Base-by-base conservation (phyloP, 2,329 filamentous ascomycete species). In the Hypoxylon sp. region DNA sequence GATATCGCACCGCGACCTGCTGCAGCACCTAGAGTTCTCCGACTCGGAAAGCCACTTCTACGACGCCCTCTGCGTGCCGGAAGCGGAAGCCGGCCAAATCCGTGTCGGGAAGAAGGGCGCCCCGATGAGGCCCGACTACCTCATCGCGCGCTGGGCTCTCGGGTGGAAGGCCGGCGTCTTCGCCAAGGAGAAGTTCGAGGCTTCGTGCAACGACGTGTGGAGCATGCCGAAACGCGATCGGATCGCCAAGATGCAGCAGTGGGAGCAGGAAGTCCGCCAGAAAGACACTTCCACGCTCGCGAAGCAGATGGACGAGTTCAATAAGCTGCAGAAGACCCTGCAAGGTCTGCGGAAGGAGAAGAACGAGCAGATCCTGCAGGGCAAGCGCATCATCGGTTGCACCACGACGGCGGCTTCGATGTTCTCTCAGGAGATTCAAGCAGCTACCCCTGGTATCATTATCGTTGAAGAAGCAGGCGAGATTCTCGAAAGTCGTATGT, bases 391-490 rank as follows among this genome's bases (percentile, higher is more conserved):
- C 11, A 88, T 93, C 44, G 89, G 82, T 0, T 91, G 88, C 65
- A 93, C 91, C 0, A 93, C 90, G 0, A 93, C 88, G 0, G 89
- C 80, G 0, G 89, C 89, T 0, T 88, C 91, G 0, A 92, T 82
- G 75, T 84, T 90, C 52, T 76, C 80, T 0, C 75, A 82, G 0
- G 78, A 85, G 1, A 81, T 93, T 7, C 81, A 81, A 4, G 78
- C 81, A 0, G 84, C 84, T 0, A 74, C 77, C 0, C 87, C 89
- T 0, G 86, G 87, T 1, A 79, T 91, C 2, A 75, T 92, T 1
- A 71, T 93, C 0, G 85, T 91, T 0, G 90, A 93, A 72, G 90
- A 93, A 74, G 90, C 89, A 0, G 90, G 89, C 1, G 90, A 93
- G 65, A 90, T 93, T 3, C 78, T 92, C 0, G 90, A 93, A 72